Conservation (phyloP, 257 asterid genomes). For the Capsicum baccatum region DNA sequence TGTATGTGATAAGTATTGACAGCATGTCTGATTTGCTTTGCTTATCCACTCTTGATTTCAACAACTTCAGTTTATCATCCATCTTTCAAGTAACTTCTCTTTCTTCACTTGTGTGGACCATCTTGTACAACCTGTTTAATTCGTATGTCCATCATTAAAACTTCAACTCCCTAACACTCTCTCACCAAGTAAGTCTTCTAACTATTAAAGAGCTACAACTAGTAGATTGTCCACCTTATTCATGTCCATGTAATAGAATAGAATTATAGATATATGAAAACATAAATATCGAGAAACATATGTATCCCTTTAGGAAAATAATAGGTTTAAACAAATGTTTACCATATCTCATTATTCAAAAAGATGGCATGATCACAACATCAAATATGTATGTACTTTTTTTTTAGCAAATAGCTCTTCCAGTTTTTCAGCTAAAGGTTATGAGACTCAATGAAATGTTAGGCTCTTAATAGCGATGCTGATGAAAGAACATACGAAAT, state of each 20-base stretch:
- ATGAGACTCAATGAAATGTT: not conserved
- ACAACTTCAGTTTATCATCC: no score
- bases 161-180: not conserved
- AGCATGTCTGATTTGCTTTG: no score
- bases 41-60: no score
- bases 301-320: not conserved
- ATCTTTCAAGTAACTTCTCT: no score
- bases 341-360: not conserved
- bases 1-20: no score
- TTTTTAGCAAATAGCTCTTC: not conserved
- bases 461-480: not conserved
- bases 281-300: not conserved
- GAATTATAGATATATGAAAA: not conserved
- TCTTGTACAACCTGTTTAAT: no score
- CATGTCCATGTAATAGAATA: not conserved
- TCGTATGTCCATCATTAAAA: no score
- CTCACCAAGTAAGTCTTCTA: not conserved
- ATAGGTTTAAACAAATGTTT: not conserved
- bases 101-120: no score
- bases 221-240: slow-evolving; percentile 17
- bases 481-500: not conserved
- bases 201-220: not conserved
- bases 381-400: not conserved
- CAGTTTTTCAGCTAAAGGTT: slow-evolving; percentile 13
- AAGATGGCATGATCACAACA: not conserved